Percentiles rank a stretch among this genome's conserved stretches.
Evolutionary conservation across 2,329 filamentous ascomycete genomes (phyloP).

Genomic region (Aspergillus melleus): DNA sequence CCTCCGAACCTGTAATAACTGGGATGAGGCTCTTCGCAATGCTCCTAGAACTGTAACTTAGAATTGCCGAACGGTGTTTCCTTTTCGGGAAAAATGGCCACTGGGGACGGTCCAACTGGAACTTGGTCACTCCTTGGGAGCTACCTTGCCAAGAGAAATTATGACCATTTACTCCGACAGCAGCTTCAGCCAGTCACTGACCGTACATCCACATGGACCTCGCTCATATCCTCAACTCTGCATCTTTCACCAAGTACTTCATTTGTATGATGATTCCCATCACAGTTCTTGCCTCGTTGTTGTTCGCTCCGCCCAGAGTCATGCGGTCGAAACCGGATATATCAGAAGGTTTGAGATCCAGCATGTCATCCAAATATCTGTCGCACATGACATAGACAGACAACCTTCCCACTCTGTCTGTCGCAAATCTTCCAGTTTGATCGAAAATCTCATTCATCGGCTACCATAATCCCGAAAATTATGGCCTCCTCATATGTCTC

Average conservation of each 20-base stretch:
- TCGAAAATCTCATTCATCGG: neutral
- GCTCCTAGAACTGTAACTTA: too few species aligned
- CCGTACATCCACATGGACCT: neutral
- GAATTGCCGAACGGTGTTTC: too few species aligned
- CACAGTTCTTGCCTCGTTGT: neutral
- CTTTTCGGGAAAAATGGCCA: too few species aligned
- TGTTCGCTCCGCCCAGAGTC: neutral
- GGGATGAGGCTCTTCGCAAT: too few species aligned
- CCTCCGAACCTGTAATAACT: too few species aligned
- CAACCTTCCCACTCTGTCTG: neutral
- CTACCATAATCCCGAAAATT: neutral
- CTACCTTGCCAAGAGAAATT: too few species aligned
- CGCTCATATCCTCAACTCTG: neutral
- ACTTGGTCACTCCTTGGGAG: too few species aligned
- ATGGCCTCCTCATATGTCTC: neutral
- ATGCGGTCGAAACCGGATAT: neutral
- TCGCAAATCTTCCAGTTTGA: neutral
- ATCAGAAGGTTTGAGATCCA: neutral
- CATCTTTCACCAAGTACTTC: neutral
- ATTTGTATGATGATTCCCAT: neutral
- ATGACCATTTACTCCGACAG: too few species aligned
- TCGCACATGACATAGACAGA: neutral
- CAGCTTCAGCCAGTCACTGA: neutral
- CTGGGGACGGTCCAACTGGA: too few species aligned
- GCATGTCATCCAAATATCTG: neutral